These are phyloP conservation scores for Kodamaea nitidulidarum DNA, from an alignment of 805 yeast species.

Conservation along the genomic window DNA sequence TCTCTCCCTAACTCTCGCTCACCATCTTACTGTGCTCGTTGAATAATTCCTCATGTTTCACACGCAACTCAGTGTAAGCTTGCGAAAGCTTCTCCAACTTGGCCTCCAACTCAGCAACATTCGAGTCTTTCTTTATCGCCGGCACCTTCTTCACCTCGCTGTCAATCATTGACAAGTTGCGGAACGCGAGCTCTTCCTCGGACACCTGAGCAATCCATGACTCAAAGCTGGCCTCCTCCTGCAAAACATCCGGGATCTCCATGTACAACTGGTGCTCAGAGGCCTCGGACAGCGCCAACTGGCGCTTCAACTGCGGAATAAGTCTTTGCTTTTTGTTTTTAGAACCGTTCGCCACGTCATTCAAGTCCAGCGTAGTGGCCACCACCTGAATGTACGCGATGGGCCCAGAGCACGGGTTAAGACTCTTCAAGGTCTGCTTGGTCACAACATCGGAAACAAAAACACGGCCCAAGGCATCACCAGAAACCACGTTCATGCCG, in stretches of 20 bases:
- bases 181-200: conserved; percentile 50
- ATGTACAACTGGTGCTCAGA: conserved; percentile 41
- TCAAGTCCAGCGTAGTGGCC: conserved; percentile 11
- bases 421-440: conserved; percentile 60
- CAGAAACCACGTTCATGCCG: conserved; percentile 68
- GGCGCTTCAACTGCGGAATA: conserved; percentile 66
- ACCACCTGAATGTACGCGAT: conserved; percentile 25
- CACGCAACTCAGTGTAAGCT: conserved; percentile 57
- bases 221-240: conserved; percentile 35
- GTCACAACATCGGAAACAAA: conserved; percentile 66
- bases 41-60: conserved; percentile 56
- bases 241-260: conserved; percentile 26
- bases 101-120: conserved; percentile 36
- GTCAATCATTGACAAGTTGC: conserved; percentile 35
- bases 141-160: conserved; percentile 33
- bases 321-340: conserved; percentile 35
- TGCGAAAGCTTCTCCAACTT: conserved; percentile 48
- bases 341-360: conserved; percentile 19
- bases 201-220: conserved; percentile 47
- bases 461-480: conserved; percentile 69
- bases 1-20: conserved; percentile 9
- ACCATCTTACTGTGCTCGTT: conserved; percentile 44
- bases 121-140: conserved; percentile 11
- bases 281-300: conserved; percentile 39
- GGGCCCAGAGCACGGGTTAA: conserved; percentile 38